Conservation (phyloP, 352 stramenopile genomes). For the Thraustotheca clavata region DNA sequence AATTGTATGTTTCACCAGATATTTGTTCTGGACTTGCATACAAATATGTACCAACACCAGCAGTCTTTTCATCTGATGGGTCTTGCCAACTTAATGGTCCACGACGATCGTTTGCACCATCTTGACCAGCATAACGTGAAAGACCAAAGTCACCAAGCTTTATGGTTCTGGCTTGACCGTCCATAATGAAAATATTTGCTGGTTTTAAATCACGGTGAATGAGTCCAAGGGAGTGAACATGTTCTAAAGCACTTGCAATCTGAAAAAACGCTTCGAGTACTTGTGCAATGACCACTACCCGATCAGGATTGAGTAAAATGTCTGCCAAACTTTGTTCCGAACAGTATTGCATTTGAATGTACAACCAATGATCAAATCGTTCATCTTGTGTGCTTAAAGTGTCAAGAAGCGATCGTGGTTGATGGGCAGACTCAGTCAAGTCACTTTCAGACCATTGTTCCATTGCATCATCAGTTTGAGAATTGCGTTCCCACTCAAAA, state of each 20-base stretch:
- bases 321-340: conserved; percentile 76
- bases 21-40: conserved; percentile 88
- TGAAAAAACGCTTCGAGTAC: conserved; percentile 84
- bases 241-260: conserved; percentile 82
- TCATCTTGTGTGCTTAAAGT: not conserved
- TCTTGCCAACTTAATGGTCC: conserved; percentile 24
- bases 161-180: conserved; percentile 75
- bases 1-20: conserved; percentile 84
- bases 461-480: conserved; percentile 39
- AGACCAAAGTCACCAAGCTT: conserved; percentile 88
- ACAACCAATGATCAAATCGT: conserved; percentile 74
- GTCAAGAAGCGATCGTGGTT: conserved; percentile 7
- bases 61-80: conserved; percentile 57
- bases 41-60: conserved; percentile 83
- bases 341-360: conserved; percentile 92
- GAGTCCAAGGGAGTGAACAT: conserved; percentile 83
- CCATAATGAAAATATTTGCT: conserved; percentile 87
- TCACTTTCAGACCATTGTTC: conserved; percentile 31
- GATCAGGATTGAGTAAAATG: conserved; percentile 59
- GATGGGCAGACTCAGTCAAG: not conserved
- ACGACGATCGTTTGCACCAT: conserved; percentile 21
- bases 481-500: conserved; percentile 63
- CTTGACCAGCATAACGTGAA: conserved; percentile 55
- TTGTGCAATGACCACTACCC: conserved; percentile 63
- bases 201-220: conserved; percentile 91